These are phyloP conservation scores for Chlamydomonas incerta DNA, from an alignment of 139 green algal species.

Conservation along the genomic window DNA sequence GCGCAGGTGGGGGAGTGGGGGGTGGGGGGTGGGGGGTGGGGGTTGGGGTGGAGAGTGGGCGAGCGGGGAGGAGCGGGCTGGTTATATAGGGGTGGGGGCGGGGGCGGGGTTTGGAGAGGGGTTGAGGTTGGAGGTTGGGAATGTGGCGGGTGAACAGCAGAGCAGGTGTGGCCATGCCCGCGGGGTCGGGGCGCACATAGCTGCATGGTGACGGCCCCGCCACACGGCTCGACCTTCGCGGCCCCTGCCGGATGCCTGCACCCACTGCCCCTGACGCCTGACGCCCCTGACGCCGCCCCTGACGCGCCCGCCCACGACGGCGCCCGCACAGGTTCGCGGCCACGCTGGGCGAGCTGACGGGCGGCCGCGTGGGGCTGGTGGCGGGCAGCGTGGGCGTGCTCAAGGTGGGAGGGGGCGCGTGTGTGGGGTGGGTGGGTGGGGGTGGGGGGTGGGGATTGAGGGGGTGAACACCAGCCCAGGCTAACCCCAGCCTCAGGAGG, in stretches of 20 bases:
- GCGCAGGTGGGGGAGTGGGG: conserved; percentile 34
- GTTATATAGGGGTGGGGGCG: neutral
- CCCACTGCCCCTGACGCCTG: too few relatives aligned
- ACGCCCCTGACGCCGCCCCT: too few relatives aligned
- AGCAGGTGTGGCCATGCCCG: too few relatives aligned
- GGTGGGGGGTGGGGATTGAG: neutral
- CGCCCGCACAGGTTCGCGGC: conserved; percentile 78
- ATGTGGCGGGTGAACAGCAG: too few relatives aligned
- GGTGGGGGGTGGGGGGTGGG: neutral
- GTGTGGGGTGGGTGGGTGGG: neutral
- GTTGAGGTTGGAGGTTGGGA: too few relatives aligned
- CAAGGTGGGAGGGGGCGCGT: conserved; percentile 32
- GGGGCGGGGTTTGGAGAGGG: neutral
- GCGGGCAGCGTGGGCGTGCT: conserved; percentile 77
- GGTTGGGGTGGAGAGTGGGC: neutral
- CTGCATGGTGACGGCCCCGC: too few relatives aligned
- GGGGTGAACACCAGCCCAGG: too few relatives aligned
- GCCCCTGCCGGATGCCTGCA: too few relatives aligned
- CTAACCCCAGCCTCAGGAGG: too few relatives aligned
- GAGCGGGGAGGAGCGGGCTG: neutral
- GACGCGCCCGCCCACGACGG: too few relatives aligned
- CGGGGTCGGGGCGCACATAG: too few relatives aligned
- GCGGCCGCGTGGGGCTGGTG: conserved; percentile 82
- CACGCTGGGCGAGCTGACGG: conserved; percentile 89
- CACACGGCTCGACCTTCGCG: too few relatives aligned